Conservation (phyloP, 169 alveolate species). For the Cryptosporidium sp. region DNA sequence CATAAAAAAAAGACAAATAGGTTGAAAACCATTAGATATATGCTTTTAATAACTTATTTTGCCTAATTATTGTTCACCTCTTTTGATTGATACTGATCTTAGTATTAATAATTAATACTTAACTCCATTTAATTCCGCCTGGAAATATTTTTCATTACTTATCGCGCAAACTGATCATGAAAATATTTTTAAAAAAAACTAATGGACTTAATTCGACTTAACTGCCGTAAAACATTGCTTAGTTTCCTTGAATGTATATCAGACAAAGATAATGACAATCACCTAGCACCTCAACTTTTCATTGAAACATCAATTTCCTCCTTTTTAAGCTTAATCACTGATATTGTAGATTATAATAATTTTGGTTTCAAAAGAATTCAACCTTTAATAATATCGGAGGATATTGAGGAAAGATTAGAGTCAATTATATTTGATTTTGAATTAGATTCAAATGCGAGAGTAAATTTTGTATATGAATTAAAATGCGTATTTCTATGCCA, state of each 20-base stretch:
- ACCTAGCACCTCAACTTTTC: constrained; percentile 33
- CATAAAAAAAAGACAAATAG: neutral
- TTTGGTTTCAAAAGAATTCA: constrained; percentile 41
- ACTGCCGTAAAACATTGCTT: constrained; percentile 47
- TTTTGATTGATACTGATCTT: neutral
- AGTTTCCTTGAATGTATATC: constrained; percentile 28
- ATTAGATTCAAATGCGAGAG: constrained; percentile 13
- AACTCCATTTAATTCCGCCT: neutral
- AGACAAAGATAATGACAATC: neutral
- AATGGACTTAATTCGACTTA: constrained; percentile 66
- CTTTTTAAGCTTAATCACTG: constrained; percentile 45
- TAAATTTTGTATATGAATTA: neutral
- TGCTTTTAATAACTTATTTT: neutral
- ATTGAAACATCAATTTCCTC: constrained; percentile 69
- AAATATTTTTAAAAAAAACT: neutral
- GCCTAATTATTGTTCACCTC: neutral
- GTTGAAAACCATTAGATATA: neutral
- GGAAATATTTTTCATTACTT: neutral
- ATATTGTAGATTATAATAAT: constrained; percentile 60
- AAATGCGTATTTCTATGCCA: constrained; percentile 46
- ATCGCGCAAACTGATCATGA: constrained; percentile 4
- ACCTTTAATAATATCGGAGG: constrained; percentile 36
- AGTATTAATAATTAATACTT: neutral
- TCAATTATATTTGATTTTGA: constrained; percentile 46
- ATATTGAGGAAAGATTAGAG: constrained; percentile 29